Evolutionary conservation across 352 stramenopile genomes (phyloP).

Genomic region (Pythium insidiosum): DNA sequence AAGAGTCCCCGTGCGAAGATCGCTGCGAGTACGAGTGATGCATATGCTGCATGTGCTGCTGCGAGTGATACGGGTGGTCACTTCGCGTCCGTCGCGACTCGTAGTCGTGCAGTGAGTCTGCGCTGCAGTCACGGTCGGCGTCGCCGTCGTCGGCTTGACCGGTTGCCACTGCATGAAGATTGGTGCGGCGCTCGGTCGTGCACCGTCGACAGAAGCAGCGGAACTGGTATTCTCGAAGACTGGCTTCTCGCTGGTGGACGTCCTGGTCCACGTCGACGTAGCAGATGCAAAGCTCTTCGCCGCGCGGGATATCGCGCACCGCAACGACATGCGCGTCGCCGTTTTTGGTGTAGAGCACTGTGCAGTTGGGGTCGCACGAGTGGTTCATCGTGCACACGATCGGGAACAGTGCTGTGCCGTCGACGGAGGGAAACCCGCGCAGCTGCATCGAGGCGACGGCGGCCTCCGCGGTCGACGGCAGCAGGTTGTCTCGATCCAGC

Average conservation of each 20-base stretch:
- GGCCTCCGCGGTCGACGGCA: background rate
- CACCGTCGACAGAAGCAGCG: conserved; percentile 66
- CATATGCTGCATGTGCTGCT: too few species aligned
- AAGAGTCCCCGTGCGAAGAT: too few species aligned
- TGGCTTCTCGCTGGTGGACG: conserved; percentile 51
- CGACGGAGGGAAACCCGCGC: conserved; percentile 46
- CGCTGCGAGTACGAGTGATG: too few species aligned
- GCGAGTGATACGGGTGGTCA: too few species aligned
- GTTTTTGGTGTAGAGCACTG: conserved; percentile 44
- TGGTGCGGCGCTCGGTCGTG: too few species aligned
- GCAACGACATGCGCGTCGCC: conserved; percentile 21
- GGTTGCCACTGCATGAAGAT: conserved; percentile 27
- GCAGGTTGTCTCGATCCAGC: background rate
- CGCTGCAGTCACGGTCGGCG: too few species aligned
- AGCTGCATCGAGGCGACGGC: conserved; percentile 1
- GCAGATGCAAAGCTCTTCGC: conserved; percentile 93
- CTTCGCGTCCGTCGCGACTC: too few species aligned
- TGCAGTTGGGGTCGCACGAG: conserved; percentile 69
- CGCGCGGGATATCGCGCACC: conserved; percentile 38
- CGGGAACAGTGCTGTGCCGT: conserved; percentile 81
- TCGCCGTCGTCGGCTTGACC: too few species aligned
- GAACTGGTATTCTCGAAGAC: conserved; percentile 78
- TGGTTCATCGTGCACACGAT: conserved; percentile 89
- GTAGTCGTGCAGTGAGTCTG: too few species aligned
- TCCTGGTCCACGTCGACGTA: conserved; percentile 89